phyloP scores from a whole-genome alignment of 2,329 filamentous ascomycete genomes.

The Fusarium penzigii region DNA sequence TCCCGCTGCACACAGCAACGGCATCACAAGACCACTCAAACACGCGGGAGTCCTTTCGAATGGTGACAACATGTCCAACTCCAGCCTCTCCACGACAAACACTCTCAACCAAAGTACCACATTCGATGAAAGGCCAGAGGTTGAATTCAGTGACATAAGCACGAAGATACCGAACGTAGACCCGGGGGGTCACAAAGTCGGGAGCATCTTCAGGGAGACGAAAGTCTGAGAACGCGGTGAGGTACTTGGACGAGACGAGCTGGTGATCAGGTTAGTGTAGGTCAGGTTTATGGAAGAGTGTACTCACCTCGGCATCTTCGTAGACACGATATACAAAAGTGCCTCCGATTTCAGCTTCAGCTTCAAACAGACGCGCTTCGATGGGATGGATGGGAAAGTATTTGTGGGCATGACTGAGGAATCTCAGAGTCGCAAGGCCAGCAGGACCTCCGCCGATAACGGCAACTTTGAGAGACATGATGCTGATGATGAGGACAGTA shows the following conservation, averaged over 20 bases:
- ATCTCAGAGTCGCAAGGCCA: conserved; percentile 44
- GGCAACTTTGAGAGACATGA: conserved; percentile 37
- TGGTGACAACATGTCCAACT: conserved; percentile 13
- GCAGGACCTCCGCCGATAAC: conserved; percentile 46
- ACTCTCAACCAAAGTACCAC: conserved; percentile 32
- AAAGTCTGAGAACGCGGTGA: conserved; percentile 53
- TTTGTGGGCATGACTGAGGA: conserved; percentile 39
- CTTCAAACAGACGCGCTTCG: conserved; percentile 47
- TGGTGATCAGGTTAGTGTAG: conserved; percentile 6
- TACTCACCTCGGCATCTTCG: conserved; percentile 45
- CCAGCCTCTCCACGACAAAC: conserved; percentile 22
- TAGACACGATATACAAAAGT: conserved; percentile 50
- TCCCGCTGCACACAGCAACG: conserved; percentile 46
- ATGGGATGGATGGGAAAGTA: conserved; percentile 40
- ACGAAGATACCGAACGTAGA: conserved; percentile 46
- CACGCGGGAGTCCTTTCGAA: background rate
- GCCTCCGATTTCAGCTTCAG: conserved; percentile 45
- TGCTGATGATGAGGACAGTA: background rate
- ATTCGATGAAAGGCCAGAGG: conserved; percentile 40
- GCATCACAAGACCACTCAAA: conserved; percentile 43
- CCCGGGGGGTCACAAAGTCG: conserved; percentile 44
- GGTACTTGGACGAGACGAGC: conserved; percentile 51
- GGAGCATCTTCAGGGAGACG: conserved; percentile 42
- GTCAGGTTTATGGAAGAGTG: fast-evolving
- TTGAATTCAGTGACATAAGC: conserved; percentile 41